These are phyloP conservation scores for Blastobotrys indianensis DNA, from an alignment of 1,139 yeast genomes.

Conservation along the genomic window DNA sequence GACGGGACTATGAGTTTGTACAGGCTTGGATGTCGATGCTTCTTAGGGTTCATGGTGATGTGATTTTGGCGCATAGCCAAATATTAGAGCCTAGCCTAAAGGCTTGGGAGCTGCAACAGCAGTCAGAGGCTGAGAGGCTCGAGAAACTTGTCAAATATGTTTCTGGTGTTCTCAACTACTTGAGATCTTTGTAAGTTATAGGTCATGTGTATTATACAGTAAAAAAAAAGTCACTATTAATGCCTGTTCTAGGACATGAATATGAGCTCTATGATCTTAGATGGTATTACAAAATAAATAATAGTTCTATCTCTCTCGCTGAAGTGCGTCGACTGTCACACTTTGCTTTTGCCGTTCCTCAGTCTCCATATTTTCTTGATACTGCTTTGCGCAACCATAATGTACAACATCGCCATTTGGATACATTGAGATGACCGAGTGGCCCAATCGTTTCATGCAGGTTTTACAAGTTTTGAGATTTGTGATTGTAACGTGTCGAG, in stretches of 20 bases:
- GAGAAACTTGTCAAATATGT: conserved; percentile 76
- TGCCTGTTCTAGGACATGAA: background rate
- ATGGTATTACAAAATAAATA: background rate
- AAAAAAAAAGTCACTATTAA: background rate
- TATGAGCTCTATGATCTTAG: background rate
- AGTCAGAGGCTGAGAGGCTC: conserved; percentile 42
- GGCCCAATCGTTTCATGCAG: conserved; percentile 59
- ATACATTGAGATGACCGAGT: conserved; percentile 52
- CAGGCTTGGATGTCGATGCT: conserved; percentile 77
- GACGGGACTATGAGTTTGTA: conserved; percentile 59
- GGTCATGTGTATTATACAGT: background rate
- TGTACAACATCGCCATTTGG: conserved; percentile 56
- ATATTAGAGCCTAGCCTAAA: conserved; percentile 36
- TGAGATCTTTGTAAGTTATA: conserved; percentile 30
- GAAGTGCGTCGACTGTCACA: no score
- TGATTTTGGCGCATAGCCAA: conserved; percentile 41
- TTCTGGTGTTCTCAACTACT: conserved; percentile 69
- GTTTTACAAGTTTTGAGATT: conserved; percentile 47
- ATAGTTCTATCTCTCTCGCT: background rate
- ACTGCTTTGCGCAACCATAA: conserved; percentile 52
- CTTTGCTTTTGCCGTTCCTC: no score
- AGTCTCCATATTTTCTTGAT: conserved; percentile 13
- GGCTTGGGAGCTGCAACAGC: conserved; percentile 46
- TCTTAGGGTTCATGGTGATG: conserved; percentile 77
- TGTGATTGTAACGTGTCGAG: conserved; percentile 37